These are phyloP conservation scores for Monilinia polystroma DNA, from an alignment of 2,329 filamentous ascomycete genomes.

Conservation along the genomic window DNA sequence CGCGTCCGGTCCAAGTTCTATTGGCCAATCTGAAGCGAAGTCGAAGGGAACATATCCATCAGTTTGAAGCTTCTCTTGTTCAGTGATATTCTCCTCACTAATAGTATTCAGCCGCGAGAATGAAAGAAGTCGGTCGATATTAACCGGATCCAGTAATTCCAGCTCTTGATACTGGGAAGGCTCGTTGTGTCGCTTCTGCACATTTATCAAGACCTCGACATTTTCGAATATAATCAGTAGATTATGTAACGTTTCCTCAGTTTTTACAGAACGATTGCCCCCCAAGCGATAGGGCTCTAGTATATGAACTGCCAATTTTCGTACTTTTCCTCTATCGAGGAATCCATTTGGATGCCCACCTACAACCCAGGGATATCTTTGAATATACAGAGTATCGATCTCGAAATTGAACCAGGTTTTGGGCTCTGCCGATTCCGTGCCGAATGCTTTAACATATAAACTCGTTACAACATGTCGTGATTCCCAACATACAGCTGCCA, in stretches of 20 bases:
- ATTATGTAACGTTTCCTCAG: background rate
- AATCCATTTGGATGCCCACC: background rate
- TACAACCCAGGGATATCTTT: background rate
- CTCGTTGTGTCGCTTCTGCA: background rate
- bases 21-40: background rate
- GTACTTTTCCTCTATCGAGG: background rate
- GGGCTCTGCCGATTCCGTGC: background rate
- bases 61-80: background rate
- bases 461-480: background rate
- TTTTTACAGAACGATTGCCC: background rate
- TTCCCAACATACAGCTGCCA: background rate
- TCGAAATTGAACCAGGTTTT: background rate
- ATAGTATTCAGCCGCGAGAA: background rate
- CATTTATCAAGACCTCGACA: background rate
- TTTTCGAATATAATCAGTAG: background rate
- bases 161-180: background rate
- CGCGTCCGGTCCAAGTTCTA: background rate
- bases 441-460: background rate
- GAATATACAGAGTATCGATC: background rate
- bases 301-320: background rate
- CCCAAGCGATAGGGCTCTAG: background rate
- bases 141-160: background rate
- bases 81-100: background rate
- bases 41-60: background rate
- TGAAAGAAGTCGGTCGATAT: conserved; percentile 5